phyloP scores from a whole-genome alignment of 208 protist species.

The Trypanosoma caninum region DNA sequence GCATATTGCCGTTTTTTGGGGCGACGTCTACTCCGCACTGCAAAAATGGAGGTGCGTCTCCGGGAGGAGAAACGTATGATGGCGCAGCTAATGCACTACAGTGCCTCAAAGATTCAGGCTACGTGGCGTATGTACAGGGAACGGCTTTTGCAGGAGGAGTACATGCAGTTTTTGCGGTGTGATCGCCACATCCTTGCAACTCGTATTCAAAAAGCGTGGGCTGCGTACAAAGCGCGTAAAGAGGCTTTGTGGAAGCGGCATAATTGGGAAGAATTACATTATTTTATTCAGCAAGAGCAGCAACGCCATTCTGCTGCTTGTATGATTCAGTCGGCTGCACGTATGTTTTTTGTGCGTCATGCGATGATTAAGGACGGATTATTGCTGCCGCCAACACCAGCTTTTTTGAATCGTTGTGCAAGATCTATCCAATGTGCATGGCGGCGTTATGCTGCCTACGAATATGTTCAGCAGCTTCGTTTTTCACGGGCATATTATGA shows the following conservation, averaged over 20 bases:
- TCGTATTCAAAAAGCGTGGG: conserved; percentile 54
- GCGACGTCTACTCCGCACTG: background rate
- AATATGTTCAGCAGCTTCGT: conserved; percentile 28
- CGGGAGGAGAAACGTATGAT: conserved; percentile 8
- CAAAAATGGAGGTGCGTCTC: background rate
- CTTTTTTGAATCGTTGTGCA: conserved; percentile 22
- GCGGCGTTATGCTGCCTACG: conserved; percentile 33
- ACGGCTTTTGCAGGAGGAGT: conserved; percentile 11
- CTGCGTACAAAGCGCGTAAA: conserved; percentile 25
- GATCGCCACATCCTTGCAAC: conserved; percentile 52
- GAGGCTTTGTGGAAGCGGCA: background rate
- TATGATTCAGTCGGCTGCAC: conserved; percentile 43
- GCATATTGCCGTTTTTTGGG: conserved; percentile 28
- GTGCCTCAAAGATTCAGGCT: conserved; percentile 57
- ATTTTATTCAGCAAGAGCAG: conserved; percentile 17
- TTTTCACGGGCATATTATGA: conserved; percentile 33
- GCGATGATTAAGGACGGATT: conserved; percentile 1
- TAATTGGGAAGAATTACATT: background rate
- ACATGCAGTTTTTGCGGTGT: conserved; percentile 38
- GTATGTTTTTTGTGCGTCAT: conserved; percentile 50
- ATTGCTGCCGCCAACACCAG: background rate
- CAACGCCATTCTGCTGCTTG: conserved; percentile 19
- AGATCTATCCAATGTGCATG: conserved; percentile 45
- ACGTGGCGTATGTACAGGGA: conserved; percentile 49
- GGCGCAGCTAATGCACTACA: conserved; percentile 23